Base-by-base conservation (phyloP, 2,329 filamentous ascomycete genomes). In the Talaromyces islandicus region DNA sequence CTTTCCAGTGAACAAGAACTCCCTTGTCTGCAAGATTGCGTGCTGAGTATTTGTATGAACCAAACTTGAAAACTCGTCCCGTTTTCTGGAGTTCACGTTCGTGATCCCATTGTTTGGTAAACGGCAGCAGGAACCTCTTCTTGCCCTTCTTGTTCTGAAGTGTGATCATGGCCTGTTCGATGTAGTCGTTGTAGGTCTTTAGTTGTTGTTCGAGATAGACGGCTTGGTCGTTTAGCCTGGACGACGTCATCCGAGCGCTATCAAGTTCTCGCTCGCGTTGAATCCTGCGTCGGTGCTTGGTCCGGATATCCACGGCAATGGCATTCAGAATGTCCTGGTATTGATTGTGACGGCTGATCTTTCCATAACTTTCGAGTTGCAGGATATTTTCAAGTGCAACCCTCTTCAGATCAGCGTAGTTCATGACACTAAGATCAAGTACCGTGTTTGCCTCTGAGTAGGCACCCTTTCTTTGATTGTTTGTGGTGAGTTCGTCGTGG, bases 271-370 rank as follows among this genome's bases (percentile, higher is more conserved):
- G 88, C 71, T 96, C 89, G 61, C 94, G 86, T 74, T 99, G 93
- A 51, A 99, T 88, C 60, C 94, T 85, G 60, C 95, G 86, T 43
- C 92, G 88, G 76, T 96, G 96, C 83, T 99, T 99, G 62, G 92
- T 96, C 52, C 95, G 89, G 71, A 99, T 99, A 71, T 99, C 94
- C 60, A 95, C 84, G 2, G 94, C 94, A 69, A 99, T 97, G 64
- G 92, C 91, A 71, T 99, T 99, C 65, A 99, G 84, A n/a, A 99
- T 84, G 71, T 99, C 94, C 77, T 99, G 94, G 77, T 97, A 99
- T 71, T 90, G 86, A 75, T 99, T 97, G 70, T 92, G 80, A 29
- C 87, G 81, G 38, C 88, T 92, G 67, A 99, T 92, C 69, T 92
- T 89, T 60, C 92, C 92, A 70, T 89, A 83, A 65, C 90, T 87